Conservation (phyloP, 345 rosid genomes). For the Brassica juncea region DNA sequence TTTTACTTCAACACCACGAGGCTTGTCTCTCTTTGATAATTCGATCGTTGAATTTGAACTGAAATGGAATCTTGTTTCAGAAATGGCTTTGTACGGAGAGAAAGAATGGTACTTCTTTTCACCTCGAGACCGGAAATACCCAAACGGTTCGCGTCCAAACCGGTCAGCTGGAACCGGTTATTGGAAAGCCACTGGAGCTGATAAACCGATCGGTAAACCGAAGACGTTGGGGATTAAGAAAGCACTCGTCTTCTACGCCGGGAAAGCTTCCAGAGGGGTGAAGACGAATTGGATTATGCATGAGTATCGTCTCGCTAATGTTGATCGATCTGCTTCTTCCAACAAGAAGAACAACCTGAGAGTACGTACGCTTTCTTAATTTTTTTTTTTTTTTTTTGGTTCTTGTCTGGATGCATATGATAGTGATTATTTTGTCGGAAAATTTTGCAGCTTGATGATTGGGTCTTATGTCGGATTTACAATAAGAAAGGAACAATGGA, state of each 20-base stretch:
- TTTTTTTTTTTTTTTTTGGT: background rate
- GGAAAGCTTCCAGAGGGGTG: slow-evolving; percentile 78
- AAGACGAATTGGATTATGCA: slow-evolving; percentile 99
- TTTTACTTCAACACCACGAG: slow-evolving; percentile 12
- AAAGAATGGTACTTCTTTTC: slow-evolving; percentile 96
- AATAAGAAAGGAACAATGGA: slow-evolving; percentile 82
- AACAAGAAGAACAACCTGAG: slow-evolving; percentile 58
- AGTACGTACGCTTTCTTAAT: slow-evolving; percentile 45
- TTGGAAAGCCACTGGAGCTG: slow-evolving; percentile 97
- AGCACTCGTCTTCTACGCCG: slow-evolving; percentile 84
- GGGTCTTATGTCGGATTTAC: slow-evolving; percentile 82
- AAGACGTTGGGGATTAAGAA: slow-evolving; percentile 76
- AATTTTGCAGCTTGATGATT: slow-evolving; percentile 72
- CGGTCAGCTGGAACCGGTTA: slow-evolving; percentile 86
- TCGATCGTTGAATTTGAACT: background rate
- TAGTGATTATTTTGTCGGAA: background rate
- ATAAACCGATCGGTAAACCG: slow-evolving; percentile 86
- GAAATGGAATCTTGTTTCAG: slow-evolving; percentile 34
- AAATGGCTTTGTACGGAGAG: slow-evolving; percentile 74
- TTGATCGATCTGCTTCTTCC: slow-evolving; percentile 64
- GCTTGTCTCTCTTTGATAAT: background rate
- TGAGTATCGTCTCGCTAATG: slow-evolving; percentile 86
- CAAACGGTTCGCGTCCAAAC: slow-evolving; percentile 80
- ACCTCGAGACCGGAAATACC: slow-evolving; percentile 88
- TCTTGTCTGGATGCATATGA: background rate